These are phyloP conservation scores for Stylonectria norvegica DNA, from an alignment of 2,329 filamentous ascomycete species.

Conservation along the genomic window DNA sequence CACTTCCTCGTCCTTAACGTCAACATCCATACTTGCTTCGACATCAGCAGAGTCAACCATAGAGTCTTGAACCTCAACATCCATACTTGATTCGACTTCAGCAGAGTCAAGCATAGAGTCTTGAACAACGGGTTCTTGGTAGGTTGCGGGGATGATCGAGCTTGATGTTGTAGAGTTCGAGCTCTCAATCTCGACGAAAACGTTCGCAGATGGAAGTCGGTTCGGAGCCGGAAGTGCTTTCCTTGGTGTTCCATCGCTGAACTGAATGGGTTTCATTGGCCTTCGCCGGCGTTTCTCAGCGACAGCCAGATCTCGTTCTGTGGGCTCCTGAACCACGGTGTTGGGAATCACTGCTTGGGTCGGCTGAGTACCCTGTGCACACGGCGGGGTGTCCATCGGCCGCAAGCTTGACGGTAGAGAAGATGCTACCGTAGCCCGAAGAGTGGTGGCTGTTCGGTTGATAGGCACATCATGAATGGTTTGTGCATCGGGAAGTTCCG, in stretches of 20 bases:
- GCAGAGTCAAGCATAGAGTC: conserved; percentile 20
- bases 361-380: conserved; percentile 29
- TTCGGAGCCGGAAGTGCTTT: conserved; percentile 9
- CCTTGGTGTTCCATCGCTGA: conserved; percentile 19
- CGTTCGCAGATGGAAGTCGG: conserved; percentile 25
- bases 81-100: conserved; percentile 6
- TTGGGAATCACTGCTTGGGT: conserved; percentile 20
- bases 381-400: conserved; percentile 29
- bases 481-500: conserved; percentile 31
- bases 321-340: conserved; percentile 9
- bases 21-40: conserved; percentile 11
- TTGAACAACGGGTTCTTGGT: conserved; percentile 17
- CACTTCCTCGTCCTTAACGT: conserved; percentile 1
- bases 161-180: conserved; percentile 28
- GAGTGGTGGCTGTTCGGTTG: conserved; percentile 23
- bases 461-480: conserved; percentile 16
- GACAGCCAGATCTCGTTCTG: not conserved
- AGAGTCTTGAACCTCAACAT: not conserved
- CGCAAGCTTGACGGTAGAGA: conserved; percentile 11
- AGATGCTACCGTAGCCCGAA: conserved; percentile 14
- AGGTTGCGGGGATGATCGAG: conserved; percentile 29
- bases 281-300: conserved; percentile 12
- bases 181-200: conserved; percentile 19
- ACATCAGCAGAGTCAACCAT: too few relatives aligned
- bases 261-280: conserved; percentile 27